Percentiles rank a stretch among this genome's conserved stretches.
phyloP scores from a whole-genome alignment of 257 asterid species.

The Ballota nigra region DNA sequence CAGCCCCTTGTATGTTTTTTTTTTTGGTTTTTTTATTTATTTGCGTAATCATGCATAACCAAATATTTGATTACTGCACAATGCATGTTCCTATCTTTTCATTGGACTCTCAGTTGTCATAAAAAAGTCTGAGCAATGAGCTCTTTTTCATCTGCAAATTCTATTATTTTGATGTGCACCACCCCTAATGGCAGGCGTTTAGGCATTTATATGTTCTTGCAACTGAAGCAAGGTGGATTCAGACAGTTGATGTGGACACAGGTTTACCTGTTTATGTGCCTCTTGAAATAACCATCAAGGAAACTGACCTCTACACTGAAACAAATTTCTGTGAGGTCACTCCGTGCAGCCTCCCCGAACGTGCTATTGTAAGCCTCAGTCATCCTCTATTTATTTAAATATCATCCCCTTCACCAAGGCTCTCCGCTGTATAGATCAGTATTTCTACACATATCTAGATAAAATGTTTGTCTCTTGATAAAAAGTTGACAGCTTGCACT shows the following conservation, averaged over 20 bases:
- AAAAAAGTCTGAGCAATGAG: not conserved
- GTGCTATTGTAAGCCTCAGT: constrained; percentile 67
- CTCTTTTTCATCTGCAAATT: not conserved
- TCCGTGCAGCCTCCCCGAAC: constrained; percentile 97
- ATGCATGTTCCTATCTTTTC: constrained; percentile 1
- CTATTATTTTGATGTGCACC: constrained; percentile 12
- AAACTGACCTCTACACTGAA: constrained; percentile 77
- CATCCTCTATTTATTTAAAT: constrained; percentile 12
- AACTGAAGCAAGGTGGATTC: constrained; percentile 98
- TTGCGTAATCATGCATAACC: not conserved
- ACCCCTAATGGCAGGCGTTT: constrained; percentile 64
- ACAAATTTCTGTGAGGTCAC: constrained; percentile 94
- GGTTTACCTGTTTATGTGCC: constrained; percentile 94
- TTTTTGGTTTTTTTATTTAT: not conserved
- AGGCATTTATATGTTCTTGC: constrained; percentile 98
- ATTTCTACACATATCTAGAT: constrained; percentile 5
- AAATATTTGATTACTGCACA: not conserved
- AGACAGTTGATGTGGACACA: constrained; percentile 93
- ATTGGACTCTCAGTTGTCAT: not conserved
- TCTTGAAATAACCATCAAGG: constrained; percentile 76
- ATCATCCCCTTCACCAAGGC: not conserved
- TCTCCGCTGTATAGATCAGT: constrained; percentile 4
- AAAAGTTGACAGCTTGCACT: too few species aligned
- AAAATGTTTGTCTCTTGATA: not conserved
- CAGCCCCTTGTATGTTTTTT: not conserved